Evolutionary conservation across 208 protist genomes (phyloP).

Genomic region (Acanthamoeba quina): DNA sequence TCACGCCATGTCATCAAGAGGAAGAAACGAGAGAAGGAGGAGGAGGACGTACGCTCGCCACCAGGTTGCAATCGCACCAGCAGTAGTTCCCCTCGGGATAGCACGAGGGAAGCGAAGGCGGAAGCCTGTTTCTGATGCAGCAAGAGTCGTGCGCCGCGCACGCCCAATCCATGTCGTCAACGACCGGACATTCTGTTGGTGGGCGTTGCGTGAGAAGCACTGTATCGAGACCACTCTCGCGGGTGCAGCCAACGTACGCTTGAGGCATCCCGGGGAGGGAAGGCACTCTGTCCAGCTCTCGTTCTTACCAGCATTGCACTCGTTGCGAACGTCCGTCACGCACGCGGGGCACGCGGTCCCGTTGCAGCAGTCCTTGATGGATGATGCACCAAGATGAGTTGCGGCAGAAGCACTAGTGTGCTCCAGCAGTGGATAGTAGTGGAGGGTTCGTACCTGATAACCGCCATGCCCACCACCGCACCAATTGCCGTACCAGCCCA

Average conservation of each 20-base stretch:
- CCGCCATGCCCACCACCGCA: slow-evolving; percentile 64
- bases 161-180: slow-evolving; percentile 53
- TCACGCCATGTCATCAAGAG: not conserved
- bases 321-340: not conserved
- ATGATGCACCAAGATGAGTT: too few species aligned
- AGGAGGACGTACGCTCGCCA: not conserved
- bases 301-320: not conserved
- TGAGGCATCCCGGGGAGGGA: not conserved
- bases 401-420: too few species aligned
- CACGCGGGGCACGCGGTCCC: slow-evolving; percentile 18
- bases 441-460: slow-evolving; percentile 41
- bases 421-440: too few species aligned
- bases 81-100: slow-evolving; percentile 71
- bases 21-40: not conserved
- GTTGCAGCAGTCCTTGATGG: slow-evolving; percentile 65
- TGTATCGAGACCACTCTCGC: too few species aligned
- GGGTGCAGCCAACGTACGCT: not conserved
- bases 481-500: slow-evolving; percentile 65
- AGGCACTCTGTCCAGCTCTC: not conserved
- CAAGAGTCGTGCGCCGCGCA: slow-evolving; percentile 41
- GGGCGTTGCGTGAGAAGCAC: too few species aligned
- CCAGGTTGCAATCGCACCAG: slow-evolving; percentile 69
- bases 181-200: slow-evolving; percentile 16
- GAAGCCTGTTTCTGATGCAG: slow-evolving; percentile 47
- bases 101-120: slow-evolving; percentile 33